A percentile compares a stretch with the other conserved stretches of the same genome.
Conservation (phyloP, 1,139 yeast genomes). For the Kodamaea alishanica region DNA sequence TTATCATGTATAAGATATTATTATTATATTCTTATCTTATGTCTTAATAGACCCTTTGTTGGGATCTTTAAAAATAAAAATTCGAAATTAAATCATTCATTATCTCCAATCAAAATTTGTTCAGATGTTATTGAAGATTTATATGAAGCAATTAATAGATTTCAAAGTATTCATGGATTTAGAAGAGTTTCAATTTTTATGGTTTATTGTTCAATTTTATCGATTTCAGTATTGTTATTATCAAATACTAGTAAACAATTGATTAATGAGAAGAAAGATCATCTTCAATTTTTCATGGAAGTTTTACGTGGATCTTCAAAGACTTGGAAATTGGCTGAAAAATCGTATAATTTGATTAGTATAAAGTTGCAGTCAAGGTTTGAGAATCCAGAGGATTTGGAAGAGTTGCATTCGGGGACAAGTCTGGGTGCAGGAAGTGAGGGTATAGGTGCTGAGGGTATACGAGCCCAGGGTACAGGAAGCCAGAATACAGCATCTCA, state of each 20-base stretch:
- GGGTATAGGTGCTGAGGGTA: no score
- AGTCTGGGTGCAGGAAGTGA: no score
- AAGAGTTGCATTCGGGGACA: not conserved
- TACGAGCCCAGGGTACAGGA: no score
- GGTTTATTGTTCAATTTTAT: conserved; percentile 46
- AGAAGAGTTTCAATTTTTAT: conserved; percentile 44
- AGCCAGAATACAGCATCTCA: no score
- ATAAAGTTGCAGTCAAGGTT: conserved; percentile 26
- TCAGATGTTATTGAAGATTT: conserved; percentile 42
- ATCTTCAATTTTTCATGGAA: conserved; percentile 37
- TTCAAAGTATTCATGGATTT: conserved; percentile 39
- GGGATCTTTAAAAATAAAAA: conserved; percentile 19
- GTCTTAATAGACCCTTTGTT: conserved; percentile 59
- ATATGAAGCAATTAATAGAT: conserved; percentile 35
- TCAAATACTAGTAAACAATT: conserved; percentile 30
- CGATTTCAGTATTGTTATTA: conserved; percentile 43
- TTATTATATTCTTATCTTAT: conserved; percentile 53
- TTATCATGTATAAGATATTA: conserved; percentile 52
- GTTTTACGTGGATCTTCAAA: conserved; percentile 37
- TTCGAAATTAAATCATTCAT: conserved; percentile 4
- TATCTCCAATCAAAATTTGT: conserved; percentile 27
- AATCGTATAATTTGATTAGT: conserved; percentile 41
- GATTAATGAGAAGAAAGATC: conserved; percentile 24
- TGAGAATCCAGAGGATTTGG: conserved; percentile 12
- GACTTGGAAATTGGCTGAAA: conserved; percentile 50